Conservation (phyloP, 2,329 filamentous ascomycete genomes). For the Dactylonectria estremocensis region DNA sequence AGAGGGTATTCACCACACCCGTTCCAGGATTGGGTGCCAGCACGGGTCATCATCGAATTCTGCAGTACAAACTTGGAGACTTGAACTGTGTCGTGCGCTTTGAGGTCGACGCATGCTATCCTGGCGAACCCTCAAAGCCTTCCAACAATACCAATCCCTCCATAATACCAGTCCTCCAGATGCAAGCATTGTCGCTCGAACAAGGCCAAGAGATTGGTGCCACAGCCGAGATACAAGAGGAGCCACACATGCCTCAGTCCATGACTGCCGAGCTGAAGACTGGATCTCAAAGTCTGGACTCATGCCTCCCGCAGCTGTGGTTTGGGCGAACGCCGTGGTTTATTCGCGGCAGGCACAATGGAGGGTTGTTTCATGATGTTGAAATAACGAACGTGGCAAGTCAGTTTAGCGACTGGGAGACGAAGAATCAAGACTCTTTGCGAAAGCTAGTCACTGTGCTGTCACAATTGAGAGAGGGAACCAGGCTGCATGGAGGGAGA, state of each 20-base stretch:
- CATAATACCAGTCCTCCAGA: neutral
- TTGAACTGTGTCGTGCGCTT: constrained; percentile 39
- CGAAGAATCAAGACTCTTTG: constrained; percentile 19
- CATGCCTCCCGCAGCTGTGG: constrained; percentile 45
- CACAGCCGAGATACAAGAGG: constrained; percentile 37
- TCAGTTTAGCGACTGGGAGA: constrained; percentile 30
- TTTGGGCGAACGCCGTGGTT: constrained; percentile 48
- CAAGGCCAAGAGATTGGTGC: neutral
- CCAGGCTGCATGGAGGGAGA: neutral
- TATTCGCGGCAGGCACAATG: constrained; percentile 38
- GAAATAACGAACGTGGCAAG: constrained; percentile 4
- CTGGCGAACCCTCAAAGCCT: neutral
- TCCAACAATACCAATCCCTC: neutral
- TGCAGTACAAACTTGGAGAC: constrained; percentile 37
- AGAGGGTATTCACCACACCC: constrained; percentile 27
- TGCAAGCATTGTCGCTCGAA: neutral
- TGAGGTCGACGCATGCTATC: constrained; percentile 35
- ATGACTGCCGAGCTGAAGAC: neutral
- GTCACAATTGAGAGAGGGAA: constrained; percentile 10
- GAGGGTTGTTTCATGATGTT: constrained; percentile 36
- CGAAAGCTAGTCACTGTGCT: constrained; percentile 21
- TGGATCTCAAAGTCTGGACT: neutral
- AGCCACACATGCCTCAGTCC: constrained; percentile 26
- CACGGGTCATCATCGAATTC: constrained; percentile 35
- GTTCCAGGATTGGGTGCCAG: constrained; percentile 9